These are phyloP conservation scores for Ceratocystis papillata DNA, from an alignment of 2,329 filamentous ascomycete species.

Conservation along the genomic window DNA sequence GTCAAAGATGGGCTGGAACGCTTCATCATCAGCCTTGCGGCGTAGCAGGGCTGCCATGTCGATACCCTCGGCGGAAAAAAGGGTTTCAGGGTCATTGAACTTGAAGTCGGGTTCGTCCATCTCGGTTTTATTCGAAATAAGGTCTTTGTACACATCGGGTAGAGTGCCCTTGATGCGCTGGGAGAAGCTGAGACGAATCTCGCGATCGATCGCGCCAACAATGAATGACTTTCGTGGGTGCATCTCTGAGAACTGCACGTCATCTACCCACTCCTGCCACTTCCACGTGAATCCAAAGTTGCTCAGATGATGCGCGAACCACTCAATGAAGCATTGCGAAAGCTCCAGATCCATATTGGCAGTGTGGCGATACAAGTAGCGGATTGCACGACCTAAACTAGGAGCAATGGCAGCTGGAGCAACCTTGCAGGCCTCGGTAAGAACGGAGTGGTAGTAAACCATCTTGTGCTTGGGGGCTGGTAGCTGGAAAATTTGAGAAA, in stretches of 20 bases:
- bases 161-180: constrained; percentile 92
- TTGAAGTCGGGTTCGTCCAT: constrained; percentile 96
- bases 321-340: constrained; percentile 79
- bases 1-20: constrained; percentile 71
- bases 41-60: constrained; percentile 69
- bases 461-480: constrained; percentile 83
- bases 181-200: constrained; percentile 91
- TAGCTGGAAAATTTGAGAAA: constrained; percentile 85
- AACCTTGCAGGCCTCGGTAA: constrained; percentile 92
- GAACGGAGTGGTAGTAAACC: constrained; percentile 89
- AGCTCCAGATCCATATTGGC: constrained; percentile 80
- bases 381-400: constrained; percentile 82
- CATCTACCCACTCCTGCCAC: constrained; percentile 93
- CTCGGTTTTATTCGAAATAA: constrained; percentile 81
- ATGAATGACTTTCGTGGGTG: constrained; percentile 93
- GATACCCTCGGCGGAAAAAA: constrained; percentile 74
- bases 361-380: constrained; percentile 75
- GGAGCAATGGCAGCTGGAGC: constrained; percentile 94
- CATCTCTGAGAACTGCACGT: constrained; percentile 63
- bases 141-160: constrained; percentile 65
- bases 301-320: constrained; percentile 95
- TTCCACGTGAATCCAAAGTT: constrained; percentile 99
- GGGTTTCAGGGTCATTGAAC: constrained; percentile 64
- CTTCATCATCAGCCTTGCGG: constrained; percentile 74
- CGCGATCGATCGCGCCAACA: constrained; percentile 80